A percentile compares a stretch with the other conserved stretches of the same genome.
Evolutionary conservation across 2,329 filamentous ascomycete genomes (phyloP).

Genomic region (Cladosporium austrohemisphaericum): DNA sequence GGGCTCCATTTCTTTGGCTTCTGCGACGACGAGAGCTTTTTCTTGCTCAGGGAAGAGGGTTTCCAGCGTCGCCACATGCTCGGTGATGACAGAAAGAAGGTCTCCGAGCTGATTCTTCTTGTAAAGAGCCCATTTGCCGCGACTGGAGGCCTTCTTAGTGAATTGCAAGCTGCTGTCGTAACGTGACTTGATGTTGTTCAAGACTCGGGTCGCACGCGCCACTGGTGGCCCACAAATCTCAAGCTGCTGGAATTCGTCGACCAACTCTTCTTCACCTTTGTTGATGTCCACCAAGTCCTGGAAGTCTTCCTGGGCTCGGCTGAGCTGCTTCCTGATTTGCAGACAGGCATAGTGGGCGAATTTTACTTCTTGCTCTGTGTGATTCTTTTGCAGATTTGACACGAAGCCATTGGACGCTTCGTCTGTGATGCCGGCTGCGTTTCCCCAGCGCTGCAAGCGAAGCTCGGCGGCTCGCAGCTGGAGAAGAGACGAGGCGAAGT

Average conservation of each 20-base stretch:
- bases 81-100: not conserved
- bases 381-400: not conserved
- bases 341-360: not conserved
- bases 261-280: not conserved
- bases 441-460: not conserved
- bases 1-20: not conserved
- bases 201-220: not conserved
- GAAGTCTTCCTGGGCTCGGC: not conserved
- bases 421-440: not conserved
- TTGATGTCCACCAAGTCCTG: not conserved
- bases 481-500: not conserved
- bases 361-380: not conserved
- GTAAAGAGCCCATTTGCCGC: slow-evolving; percentile 1
- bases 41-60: not conserved
- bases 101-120: not conserved
- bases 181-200: not conserved
- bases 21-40: not conserved
- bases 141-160: not conserved
- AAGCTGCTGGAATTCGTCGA: not conserved
- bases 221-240: not conserved
- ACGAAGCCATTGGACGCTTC: not conserved
- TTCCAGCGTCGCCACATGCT: not conserved
- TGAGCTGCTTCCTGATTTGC: not conserved
- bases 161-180: not conserved
- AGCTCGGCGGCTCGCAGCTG: not conserved